These are phyloP conservation scores for Fusarium duplospermum DNA, from an alignment of 2,329 filamentous ascomycete species.

Conservation along the genomic window DNA sequence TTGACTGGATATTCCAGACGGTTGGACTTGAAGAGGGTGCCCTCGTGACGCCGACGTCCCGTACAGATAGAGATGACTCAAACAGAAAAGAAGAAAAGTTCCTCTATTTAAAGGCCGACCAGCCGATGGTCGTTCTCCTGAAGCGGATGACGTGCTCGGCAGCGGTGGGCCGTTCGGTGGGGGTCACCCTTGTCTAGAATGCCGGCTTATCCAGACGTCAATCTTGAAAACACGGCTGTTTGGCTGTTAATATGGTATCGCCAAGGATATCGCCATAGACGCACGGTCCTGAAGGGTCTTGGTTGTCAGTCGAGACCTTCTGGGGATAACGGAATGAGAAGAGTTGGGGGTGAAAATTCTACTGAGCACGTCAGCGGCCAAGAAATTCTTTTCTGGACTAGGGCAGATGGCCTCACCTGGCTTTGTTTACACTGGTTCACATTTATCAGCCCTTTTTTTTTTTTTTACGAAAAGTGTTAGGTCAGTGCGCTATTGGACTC, in stretches of 20 bases:
- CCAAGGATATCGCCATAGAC: not conserved
- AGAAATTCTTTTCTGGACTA: not conserved
- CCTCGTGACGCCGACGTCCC: not conserved
- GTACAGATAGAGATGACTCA: not conserved
- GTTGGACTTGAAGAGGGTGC: not conserved
- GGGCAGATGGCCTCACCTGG: not conserved
- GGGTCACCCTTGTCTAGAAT: constrained; percentile 1
- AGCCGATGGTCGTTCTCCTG: constrained; percentile 10
- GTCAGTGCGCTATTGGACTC: not conserved
- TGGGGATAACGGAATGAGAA: not conserved
- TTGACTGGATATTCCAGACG: not conserved
- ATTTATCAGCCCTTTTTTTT: not conserved
- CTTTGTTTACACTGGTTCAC: not conserved
- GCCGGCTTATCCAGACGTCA: constrained; percentile 6
- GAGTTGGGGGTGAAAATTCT: not conserved
- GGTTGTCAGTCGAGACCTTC: not conserved
- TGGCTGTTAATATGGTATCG: not conserved
- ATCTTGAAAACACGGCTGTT: not conserved
- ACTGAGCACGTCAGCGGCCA: not conserved
- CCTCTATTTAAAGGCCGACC: constrained; percentile 10
- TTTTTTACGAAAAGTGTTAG: not conserved
- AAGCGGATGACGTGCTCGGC: constrained; percentile 30
- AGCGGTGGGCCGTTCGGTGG: constrained; percentile 15
- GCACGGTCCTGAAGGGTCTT: not conserved
- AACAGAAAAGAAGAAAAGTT: not conserved